Conservation (phyloP, 768 basidiomycete species). For the Russula compacta region DNA sequence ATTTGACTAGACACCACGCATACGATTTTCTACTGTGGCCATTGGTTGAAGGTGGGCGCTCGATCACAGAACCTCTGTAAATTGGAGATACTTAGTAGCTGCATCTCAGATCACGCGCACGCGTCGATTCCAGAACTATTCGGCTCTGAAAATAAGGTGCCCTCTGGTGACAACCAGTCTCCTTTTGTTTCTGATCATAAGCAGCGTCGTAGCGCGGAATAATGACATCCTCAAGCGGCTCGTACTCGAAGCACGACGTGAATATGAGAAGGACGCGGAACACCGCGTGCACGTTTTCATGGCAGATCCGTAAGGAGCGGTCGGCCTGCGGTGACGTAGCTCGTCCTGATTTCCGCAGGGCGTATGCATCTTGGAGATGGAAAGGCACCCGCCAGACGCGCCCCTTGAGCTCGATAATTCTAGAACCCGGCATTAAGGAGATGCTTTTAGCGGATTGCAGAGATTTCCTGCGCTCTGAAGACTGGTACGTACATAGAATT, state of each 20-base stretch:
- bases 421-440: conserved; percentile 83
- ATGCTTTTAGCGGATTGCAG: conserved; percentile 83
- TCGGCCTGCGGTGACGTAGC: conserved; percentile 16
- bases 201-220: conserved; percentile 79
- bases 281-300: conserved; percentile 85
- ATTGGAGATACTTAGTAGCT: neutral
- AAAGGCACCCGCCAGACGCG: conserved; percentile 82
- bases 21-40: conserved; percentile 86
- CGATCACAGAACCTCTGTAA: conserved; percentile 11
- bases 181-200: neutral
- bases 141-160: conserved; percentile 74
- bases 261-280: conserved; percentile 86
- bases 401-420: conserved; percentile 85
- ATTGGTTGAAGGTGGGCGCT: conserved; percentile 70
- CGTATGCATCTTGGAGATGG: conserved; percentile 76
- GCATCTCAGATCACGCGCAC: conserved; percentile 64
- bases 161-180: conserved; percentile 18
- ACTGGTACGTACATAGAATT: conserved; percentile 49
- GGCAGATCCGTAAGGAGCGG: conserved; percentile 66
- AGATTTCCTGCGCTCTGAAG: conserved; percentile 75
- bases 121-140: conserved; percentile 60
- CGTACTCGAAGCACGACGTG: conserved; percentile 80
- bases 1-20: conserved; percentile 60
- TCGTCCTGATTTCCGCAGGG: conserved; percentile 31
- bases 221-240: conserved; percentile 84